Percentiles rank a stretch among this genome's conserved stretches.
phyloP scores from a whole-genome alignment of 345 rosid genomes.

The Sisymbrium altissimum region DNA sequence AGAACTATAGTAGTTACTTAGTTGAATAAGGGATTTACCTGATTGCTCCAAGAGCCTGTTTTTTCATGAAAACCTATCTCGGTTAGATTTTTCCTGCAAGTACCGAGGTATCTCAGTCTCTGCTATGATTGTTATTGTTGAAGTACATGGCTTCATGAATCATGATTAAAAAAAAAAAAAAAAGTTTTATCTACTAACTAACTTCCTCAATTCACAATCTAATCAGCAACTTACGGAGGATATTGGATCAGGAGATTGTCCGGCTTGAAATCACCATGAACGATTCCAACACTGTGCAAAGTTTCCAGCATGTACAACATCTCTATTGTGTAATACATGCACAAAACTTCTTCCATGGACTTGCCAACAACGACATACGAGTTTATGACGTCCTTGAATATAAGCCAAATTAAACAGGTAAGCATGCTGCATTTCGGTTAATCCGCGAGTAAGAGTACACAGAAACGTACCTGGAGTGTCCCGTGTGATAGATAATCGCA shows the following conservation, averaged over 20 bases:
- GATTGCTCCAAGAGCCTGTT: constrained; percentile 67
- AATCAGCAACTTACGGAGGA: constrained; percentile 53
- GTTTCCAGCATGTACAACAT: constrained; percentile 87
- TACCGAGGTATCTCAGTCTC: constrained; percentile 4
- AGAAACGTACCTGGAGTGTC: constrained; percentile 69
- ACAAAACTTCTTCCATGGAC: constrained; percentile 86
- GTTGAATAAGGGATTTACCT: constrained; percentile 43
- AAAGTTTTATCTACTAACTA: not conserved
- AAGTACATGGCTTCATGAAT: not conserved
- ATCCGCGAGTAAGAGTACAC: not conserved
- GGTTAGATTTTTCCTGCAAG: constrained; percentile 58
- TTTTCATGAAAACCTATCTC: constrained; percentile 51
- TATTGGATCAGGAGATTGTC: constrained; percentile 82
- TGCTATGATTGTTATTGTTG: not conserved
- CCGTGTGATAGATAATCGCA: constrained; percentile 81
- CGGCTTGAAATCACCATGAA: constrained; percentile 98
- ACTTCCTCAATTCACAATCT: not conserved
- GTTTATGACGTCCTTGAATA: constrained; percentile 86
- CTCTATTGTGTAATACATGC: constrained; percentile 86
- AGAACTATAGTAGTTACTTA: not conserved
- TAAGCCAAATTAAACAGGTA: not conserved
- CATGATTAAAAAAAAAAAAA: not conserved
- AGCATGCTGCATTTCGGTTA: not conserved
- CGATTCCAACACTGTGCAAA: constrained; percentile 78
- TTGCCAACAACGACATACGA: constrained; percentile 63